These are phyloP conservation scores for Suhomyces chickasaworum DNA, from an alignment of 1,139 yeast genomes.

Conservation along the genomic window DNA sequence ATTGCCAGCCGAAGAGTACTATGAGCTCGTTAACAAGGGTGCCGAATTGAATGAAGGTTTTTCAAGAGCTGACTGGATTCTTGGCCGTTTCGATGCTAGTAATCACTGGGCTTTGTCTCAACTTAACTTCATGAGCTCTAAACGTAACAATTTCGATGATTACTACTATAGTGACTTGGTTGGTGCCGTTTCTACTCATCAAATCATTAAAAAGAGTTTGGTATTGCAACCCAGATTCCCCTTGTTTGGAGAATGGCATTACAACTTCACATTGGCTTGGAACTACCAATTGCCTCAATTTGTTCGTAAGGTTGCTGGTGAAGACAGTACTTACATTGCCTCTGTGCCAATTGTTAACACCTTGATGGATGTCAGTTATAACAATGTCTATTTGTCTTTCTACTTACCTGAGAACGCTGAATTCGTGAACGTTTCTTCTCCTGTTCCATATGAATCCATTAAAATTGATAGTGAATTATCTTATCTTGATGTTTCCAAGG, in stretches of 20 bases:
- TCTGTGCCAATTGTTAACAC: slow-evolving; percentile 76
- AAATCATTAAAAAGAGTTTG: slow-evolving; percentile 49
- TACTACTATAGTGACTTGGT: slow-evolving; percentile 83
- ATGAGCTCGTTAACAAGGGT: slow-evolving; percentile 76
- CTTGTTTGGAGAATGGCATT: slow-evolving; percentile 93
- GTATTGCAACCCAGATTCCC: slow-evolving; percentile 87
- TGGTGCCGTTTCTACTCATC: slow-evolving; percentile 90
- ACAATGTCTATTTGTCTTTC: slow-evolving; percentile 58
- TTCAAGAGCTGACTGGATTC: slow-evolving; percentile 76
- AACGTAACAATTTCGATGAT: slow-evolving; percentile 53
- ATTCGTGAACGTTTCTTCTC: slow-evolving; percentile 58
- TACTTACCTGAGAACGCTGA: slow-evolving; percentile 89
- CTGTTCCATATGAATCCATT: slow-evolving; percentile 47
- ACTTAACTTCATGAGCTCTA: slow-evolving; percentile 56
- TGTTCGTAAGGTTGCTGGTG: slow-evolving; percentile 43
- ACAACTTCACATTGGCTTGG: slow-evolving; percentile 96
- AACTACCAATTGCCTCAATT: slow-evolving; percentile 57
- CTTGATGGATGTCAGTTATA: slow-evolving; percentile 68
- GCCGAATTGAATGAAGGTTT: slow-evolving; percentile 71
- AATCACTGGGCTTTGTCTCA: slow-evolving; percentile 55
- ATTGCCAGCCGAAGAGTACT: slow-evolving; percentile 73
- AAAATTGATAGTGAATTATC: slow-evolving; percentile 52
- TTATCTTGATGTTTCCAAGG: slow-evolving; percentile 74
- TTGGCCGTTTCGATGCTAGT: slow-evolving; percentile 46
- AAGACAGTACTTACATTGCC: slow-evolving; percentile 58